Evolutionary conservation across 805 yeast species (phyloP), one percentile per base, ranked within the genome.

Genomic region (Wickerhamiella parazyma): DNA sequence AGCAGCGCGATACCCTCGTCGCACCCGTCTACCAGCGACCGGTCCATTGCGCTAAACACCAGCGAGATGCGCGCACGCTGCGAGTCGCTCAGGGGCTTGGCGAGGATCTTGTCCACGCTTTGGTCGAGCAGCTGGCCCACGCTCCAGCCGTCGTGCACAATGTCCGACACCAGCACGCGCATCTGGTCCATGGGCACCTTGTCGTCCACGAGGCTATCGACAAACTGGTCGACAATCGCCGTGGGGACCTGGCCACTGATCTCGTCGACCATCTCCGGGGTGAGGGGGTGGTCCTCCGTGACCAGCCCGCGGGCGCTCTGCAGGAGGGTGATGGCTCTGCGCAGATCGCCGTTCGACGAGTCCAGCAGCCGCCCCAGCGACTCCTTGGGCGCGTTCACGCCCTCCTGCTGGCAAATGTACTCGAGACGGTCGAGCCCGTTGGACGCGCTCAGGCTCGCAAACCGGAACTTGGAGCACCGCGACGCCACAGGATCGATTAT

Each of bases 401-500:
- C 66, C 50, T 80, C 78, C 34, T 61, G 48, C 1, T 72, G 65
- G 14, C 77, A 70, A 46, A 91, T 78, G 48, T 66, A 73, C 50
- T 69, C 60, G 47, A 91, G 65, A 50, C 98, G 70, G 10, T 60
- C 65, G 43, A 84, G 61, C 0, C 96, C 93, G 55, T 80, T 76
- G 1, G 63, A 65, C 49, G 75, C 71, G 54, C 82, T 87, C 47
- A 91, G 68, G 33, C 81, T 75, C 54, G 78, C 78, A 67, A 91
- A 91, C 52, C 98, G 69, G 61, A 91, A 91, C 61, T 91, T 91
- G 33, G 96, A 84, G 64, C 98, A 91, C 58, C 99, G 73, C 40
- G 95, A 84, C 4, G 97, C 95, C 47, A 91, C 65, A 1, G 99
- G 99, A 54, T 89, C 97, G 49, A 91, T 91, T 52, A 91, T 91